These are phyloP conservation scores for Gyrodon lividus DNA, from an alignment of 768 basidiomycete species.

Conservation along the genomic window DNA sequence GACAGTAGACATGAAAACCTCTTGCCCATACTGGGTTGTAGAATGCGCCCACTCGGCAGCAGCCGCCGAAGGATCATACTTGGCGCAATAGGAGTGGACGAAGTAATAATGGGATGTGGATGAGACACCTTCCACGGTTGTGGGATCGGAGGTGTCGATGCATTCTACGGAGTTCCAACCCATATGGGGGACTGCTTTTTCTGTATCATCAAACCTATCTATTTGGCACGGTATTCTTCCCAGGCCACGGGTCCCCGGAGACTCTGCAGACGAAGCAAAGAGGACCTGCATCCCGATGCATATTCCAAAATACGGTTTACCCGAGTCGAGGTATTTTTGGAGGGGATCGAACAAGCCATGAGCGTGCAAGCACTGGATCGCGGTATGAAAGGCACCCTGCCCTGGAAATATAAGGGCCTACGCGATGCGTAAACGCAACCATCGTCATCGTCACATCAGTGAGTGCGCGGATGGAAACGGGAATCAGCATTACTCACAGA, in stretches of 20 bases:
- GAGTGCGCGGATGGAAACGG: conserved; percentile 1
- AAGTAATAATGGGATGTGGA: conserved; percentile 84
- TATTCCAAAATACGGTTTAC: conserved; percentile 94
- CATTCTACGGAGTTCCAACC: conserved; percentile 88
- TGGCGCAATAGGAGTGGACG: conserved; percentile 92
- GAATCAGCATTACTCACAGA: conserved; percentile 59
- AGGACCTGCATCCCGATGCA: conserved; percentile 99
- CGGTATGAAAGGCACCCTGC: conserved; percentile 90
- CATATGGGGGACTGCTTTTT: conserved; percentile 95
- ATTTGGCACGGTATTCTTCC: conserved; percentile 84
- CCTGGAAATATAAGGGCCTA: conserved; percentile 97
- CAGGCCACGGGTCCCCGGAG: conserved; percentile 64
- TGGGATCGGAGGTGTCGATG: conserved; percentile 41
- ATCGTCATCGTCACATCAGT: no score
- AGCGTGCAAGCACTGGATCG: conserved; percentile 69
- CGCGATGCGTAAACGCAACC: conserved; percentile 12
- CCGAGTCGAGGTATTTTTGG: conserved; percentile 77
- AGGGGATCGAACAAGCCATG: conserved; percentile 81
- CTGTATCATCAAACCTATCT: conserved; percentile 60
- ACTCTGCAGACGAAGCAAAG: conserved; percentile 84
- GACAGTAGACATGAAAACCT: conserved; percentile 85
- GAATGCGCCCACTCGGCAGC: conserved; percentile 78
- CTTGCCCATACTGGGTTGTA: conserved; percentile 91
- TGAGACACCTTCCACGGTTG: conserved; percentile 46
- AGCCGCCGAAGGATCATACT: conserved; percentile 60